Evolutionary conservation across 2,329 filamentous ascomycete genomes (phyloP), one percentile per base, ranked within the genome.

Genomic region (Nemania sp.): DNA sequence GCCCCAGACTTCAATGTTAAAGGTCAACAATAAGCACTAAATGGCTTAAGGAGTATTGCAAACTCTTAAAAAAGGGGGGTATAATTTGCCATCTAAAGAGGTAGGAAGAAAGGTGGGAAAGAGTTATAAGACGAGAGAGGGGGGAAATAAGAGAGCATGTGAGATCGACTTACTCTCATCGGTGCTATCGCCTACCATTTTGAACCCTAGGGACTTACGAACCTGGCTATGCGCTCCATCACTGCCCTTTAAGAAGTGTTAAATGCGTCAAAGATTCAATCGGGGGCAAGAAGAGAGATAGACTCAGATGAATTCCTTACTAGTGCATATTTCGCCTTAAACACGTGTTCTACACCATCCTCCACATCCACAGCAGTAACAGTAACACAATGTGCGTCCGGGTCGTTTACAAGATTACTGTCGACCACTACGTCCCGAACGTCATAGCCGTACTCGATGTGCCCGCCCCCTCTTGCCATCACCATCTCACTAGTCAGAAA

Each of bases 401-500:
- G 75, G 58, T 85, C 78, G 0, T 67, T 68, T 1, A 76, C 79
- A 27, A 74, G 77, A 20, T 27, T 56, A 2, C 10, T 38, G 71
- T 89, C 84, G 1, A 90, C 82, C n/a, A 80, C 72, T 0, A 90
- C 79, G 6, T 79, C 74, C 66, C 79, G 82, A 1, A 89, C 85
- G 24, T 83, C 81, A 68, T 80, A 85, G 0, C 84, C 85, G 70
- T 90, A 90, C 66, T 87, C 83, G 35, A 90, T 83, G 26, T 82
- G 78, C 62, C 82, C 77, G 2, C 61, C 63, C 5, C 79, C 78
- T 59, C 78, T 79, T 8, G 78, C 77, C 62, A 77, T 77, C 49
- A 81, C 75, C 80, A 90, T 85, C 69, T 83, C 82, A 2, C 81
- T 79, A 38, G 90, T 81, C 75, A 92, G 79, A 20, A 89, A 66